These are phyloP conservation scores for Ambrosia artemisiifolia DNA, from an alignment of 129 eudicot genomes.

Conservation along the genomic window DNA sequence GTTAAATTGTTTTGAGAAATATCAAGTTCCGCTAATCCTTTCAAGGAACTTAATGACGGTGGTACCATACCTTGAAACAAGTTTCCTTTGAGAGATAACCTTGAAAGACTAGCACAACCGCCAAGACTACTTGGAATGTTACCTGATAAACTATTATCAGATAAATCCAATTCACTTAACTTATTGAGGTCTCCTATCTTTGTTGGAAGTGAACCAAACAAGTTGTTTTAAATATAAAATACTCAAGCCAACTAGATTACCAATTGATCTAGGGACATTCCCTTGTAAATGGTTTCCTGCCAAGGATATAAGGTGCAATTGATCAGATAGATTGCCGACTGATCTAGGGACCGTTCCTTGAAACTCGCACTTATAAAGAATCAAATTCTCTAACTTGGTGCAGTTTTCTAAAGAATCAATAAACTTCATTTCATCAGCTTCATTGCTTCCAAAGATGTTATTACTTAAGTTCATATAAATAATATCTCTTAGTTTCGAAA, in stretches of 20 bases:
- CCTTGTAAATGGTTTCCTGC: neutral
- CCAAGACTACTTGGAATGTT: neutral
- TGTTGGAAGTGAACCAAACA: conserved; percentile 5
- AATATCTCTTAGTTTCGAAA: neutral
- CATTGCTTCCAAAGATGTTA: neutral
- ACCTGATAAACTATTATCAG: conserved; percentile 8
- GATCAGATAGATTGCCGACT: conserved; percentile 9
- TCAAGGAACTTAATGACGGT: conserved; percentile 5
- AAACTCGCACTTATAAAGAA: neutral
- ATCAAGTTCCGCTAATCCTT: neutral
- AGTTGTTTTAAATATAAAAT: neutral
- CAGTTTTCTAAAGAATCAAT: conserved; percentile 6
- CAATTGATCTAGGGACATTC: conserved; percentile 4
- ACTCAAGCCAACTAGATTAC: conserved; percentile 14
- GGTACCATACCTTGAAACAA: conserved; percentile 11
- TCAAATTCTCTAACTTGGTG: neutral
- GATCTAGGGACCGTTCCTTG: neutral
- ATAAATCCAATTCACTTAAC: neutral
- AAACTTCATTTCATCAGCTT: conserved; percentile 16
- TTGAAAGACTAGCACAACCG: neutral
- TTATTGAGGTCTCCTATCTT: conserved; percentile 10
- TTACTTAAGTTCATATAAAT: neutral
- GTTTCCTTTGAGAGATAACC: neutral
- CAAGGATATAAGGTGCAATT: neutral
- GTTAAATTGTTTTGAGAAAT: conserved; percentile 10